A percentile compares a stretch with the other conserved stretches of the same genome.
phyloP scores from a whole-genome alignment of 495 filamentous ascomycete species.

The Lasiosphaeria ovina region DNA sequence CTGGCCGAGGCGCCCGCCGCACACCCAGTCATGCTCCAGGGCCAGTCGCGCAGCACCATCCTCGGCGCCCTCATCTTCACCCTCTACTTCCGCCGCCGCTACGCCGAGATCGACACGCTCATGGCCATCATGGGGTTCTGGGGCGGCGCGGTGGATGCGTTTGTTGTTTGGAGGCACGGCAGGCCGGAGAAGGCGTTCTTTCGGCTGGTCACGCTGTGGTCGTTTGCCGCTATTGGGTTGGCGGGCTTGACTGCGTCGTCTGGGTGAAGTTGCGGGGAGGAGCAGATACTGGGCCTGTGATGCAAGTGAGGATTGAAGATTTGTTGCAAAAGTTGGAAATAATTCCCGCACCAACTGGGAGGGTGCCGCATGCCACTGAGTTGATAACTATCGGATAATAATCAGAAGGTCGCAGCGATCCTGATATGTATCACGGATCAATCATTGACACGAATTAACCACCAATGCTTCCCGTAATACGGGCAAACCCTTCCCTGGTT shows the following conservation, averaged over 20 bases:
- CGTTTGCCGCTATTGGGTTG: neutral
- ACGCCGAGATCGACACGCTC: neutral
- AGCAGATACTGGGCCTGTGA: too few species aligned
- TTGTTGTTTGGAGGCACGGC: neutral
- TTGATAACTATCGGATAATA: too few species aligned
- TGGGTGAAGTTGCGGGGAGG: neutral
- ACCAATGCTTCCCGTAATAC: too few species aligned
- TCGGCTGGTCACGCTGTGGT: neutral
- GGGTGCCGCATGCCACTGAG: too few species aligned
- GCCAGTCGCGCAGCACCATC: slow-evolving; percentile 2
- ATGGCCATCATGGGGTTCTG: slow-evolving; percentile 2
- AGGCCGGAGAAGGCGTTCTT: neutral
- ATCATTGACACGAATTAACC: too few species aligned
- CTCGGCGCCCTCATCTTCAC: slow-evolving; percentile 2
- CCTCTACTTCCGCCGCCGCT: neutral
- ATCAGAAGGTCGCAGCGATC: too few species aligned
- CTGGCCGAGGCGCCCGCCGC: slow-evolving; percentile 3
- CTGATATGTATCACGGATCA: too few species aligned
- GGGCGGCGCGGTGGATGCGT: neutral
- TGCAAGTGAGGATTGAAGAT: too few species aligned
- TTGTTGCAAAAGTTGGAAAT: too few species aligned
- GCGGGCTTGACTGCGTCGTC: neutral
- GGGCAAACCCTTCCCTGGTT: too few species aligned
- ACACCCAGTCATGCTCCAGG: neutral
- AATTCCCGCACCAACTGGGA: too few species aligned